Evolutionary conservation across 805 yeast genomes (phyloP).

Genomic region (Spathaspora sp.): DNA sequence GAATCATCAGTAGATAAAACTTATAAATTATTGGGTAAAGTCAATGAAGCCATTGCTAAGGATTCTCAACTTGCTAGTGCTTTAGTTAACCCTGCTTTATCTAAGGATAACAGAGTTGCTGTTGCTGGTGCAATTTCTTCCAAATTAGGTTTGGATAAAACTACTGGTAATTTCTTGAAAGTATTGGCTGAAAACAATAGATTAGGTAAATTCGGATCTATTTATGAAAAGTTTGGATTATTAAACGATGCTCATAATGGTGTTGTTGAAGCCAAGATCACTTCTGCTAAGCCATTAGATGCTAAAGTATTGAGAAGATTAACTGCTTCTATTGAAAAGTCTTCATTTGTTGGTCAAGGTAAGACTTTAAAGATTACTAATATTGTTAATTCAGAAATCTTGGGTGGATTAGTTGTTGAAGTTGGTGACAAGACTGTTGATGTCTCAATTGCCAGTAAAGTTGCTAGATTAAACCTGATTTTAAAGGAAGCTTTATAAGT

Average conservation of each 20-base stretch:
- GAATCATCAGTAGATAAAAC: constrained; percentile 72
- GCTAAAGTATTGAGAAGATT: constrained; percentile 72
- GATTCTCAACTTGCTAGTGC: constrained; percentile 63
- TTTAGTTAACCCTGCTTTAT: constrained; percentile 80
- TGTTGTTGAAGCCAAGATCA: constrained; percentile 87
- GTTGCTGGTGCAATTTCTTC: constrained; percentile 61
- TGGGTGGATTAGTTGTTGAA: constrained; percentile 95
- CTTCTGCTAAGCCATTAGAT: constrained; percentile 84
- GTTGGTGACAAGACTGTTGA: constrained; percentile 97
- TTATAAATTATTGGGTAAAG: constrained; percentile 56
- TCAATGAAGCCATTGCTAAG: constrained; percentile 50
- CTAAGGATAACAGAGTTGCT: constrained; percentile 66
- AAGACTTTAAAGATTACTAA: constrained; percentile 83
- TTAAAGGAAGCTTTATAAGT: constrained; percentile 79
- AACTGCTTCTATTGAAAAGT: constrained; percentile 71
- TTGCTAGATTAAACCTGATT: constrained; percentile 84
- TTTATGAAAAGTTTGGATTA: constrained; percentile 67
- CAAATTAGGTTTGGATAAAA: constrained; percentile 53
- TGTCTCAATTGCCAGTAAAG: constrained; percentile 78
- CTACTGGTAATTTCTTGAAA: constrained; percentile 73
- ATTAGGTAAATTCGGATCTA: constrained; percentile 61
- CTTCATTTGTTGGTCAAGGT: constrained; percentile 78
- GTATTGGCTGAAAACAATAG: constrained; percentile 96
- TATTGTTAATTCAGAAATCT: constrained; percentile 81
- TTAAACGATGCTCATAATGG: constrained; percentile 90